These are phyloP conservation scores for Canariomyces notabilis DNA, from an alignment of 2,329 filamentous ascomycete genomes.

Conservation along the genomic window DNA sequence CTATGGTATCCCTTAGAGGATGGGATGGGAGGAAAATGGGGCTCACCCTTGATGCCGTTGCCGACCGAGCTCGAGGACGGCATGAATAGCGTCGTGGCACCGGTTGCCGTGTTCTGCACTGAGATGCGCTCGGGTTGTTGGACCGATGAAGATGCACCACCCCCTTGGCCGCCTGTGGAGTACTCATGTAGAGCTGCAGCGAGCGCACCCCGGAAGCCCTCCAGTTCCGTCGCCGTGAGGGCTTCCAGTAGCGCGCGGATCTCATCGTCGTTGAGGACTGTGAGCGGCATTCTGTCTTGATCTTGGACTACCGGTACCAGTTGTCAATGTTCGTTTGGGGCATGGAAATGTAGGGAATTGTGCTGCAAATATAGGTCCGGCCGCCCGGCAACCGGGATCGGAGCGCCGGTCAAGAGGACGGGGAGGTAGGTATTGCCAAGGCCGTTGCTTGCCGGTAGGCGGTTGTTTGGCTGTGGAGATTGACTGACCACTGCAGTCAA, in stretches of 20 bases:
- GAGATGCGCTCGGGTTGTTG: conserved; percentile 53
- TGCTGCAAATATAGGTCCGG: background rate
- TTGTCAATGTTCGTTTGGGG: too few species aligned
- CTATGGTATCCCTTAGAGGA: too few species aligned
- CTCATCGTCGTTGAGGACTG: conserved; percentile 54
- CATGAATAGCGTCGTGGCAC: conserved; percentile 66
- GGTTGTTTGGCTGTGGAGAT: background rate
- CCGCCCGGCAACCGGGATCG: background rate
- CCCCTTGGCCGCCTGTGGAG: conserved; percentile 45
- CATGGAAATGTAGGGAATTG: background rate
- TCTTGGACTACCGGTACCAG: background rate
- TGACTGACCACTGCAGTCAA: too few species aligned
- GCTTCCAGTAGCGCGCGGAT: conserved; percentile 50
- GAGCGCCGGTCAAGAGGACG: conserved; percentile 3
- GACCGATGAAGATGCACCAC: conserved; percentile 38
- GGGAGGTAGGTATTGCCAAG: conserved; percentile 3
- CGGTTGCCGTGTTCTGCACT: conserved; percentile 43
- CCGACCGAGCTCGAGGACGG: conserved; percentile 59
- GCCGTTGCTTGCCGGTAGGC: conserved; percentile 5
- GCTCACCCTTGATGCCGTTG: conserved; percentile 62
- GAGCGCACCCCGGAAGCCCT: conserved; percentile 45
- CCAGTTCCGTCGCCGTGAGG: conserved; percentile 48
- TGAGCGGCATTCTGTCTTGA: conserved; percentile 46
- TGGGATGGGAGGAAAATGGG: background rate
- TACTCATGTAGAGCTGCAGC: conserved; percentile 55